Percentiles rank a stretch among this genome's conserved stretches.
These are phyloP conservation scores for Macrotyloma uniflorum DNA, from an alignment of 306 rosid genomes.

Conservation along the genomic window DNA sequence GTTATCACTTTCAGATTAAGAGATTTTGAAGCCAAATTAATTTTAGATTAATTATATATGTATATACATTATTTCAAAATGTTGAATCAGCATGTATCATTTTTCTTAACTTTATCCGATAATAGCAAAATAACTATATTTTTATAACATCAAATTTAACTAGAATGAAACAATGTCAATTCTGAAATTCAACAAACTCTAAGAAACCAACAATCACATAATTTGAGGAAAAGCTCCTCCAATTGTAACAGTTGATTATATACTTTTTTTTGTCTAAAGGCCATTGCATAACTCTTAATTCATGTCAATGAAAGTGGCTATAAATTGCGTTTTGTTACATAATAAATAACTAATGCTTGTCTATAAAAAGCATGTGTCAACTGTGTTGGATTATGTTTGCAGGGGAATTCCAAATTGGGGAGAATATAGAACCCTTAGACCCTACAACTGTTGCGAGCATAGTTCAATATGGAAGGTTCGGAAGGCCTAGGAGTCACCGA, in stretches of 20 bases:
- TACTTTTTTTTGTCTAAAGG: neutral
- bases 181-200: neutral
- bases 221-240: neutral
- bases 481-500: slow-evolving; percentile 40
- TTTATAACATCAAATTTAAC: neutral
- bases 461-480: slow-evolving; percentile 65
- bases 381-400: slow-evolving; percentile 38
- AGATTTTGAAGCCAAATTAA: too few species aligned
- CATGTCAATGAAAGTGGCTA: slow-evolving; percentile 17
- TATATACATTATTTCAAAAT: too few species aligned
- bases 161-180: too few species aligned
- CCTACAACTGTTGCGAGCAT: slow-evolving; percentile 62
- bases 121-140: neutral
- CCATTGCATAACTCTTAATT: neutral
- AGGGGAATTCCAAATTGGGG: slow-evolving; percentile 92
- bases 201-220: neutral
- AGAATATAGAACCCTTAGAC: slow-evolving; percentile 63
- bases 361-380: neutral
- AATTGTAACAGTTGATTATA: neutral
- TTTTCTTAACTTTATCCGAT: neutral
- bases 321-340: neutral
- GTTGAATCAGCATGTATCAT: too few species aligned
- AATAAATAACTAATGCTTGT: neutral
- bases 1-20: too few species aligned
- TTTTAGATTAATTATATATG: too few species aligned